phyloP scores from a whole-genome alignment of 768 basidiomycete species.

The Hypsizygus marmoreus region DNA sequence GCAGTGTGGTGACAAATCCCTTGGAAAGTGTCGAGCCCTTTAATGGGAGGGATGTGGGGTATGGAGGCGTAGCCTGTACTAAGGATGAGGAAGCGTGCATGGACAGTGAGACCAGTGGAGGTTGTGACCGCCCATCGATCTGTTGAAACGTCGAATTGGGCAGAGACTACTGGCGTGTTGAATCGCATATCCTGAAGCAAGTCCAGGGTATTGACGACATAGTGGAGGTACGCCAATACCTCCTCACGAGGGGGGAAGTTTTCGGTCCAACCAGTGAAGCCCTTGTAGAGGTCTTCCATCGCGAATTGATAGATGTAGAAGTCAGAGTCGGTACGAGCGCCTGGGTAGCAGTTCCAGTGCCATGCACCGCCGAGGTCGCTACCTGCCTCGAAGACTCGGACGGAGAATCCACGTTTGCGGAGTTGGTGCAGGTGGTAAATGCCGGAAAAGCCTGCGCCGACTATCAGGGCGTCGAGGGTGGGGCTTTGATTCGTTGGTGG shows the following conservation, averaged over 20 bases:
- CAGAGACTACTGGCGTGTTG: slow-evolving; percentile 14
- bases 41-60: slow-evolving; percentile 12
- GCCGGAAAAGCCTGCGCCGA: slow-evolving; percentile 12
- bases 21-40: slow-evolving; percentile 14
- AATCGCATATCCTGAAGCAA: slow-evolving; percentile 12
- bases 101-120: slow-evolving; percentile 3
- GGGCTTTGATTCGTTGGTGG: too few relatives aligned
- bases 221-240: slow-evolving; percentile 15
- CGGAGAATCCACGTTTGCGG: slow-evolving; percentile 11
- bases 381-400: slow-evolving; percentile 16
- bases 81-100: slow-evolving; percentile 12
- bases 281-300: slow-evolving; percentile 13
- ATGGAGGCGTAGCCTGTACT: slow-evolving; percentile 17
- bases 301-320: slow-evolving; percentile 15
- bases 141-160: slow-evolving; percentile 9
- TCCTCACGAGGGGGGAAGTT: slow-evolving; percentile 13
- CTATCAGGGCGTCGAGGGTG: slow-evolving; percentile 9
- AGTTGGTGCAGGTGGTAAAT: slow-evolving; percentile 9
- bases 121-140: slow-evolving; percentile 14
- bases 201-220: slow-evolving; percentile 16
- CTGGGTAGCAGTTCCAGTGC: slow-evolving; percentile 17
- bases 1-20: slow-evolving; percentile 15
- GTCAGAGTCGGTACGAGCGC: slow-evolving; percentile 18
- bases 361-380: slow-evolving; percentile 16
- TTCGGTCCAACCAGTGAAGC: slow-evolving; percentile 2